These are phyloP conservation scores for Rhododendron simsii DNA, from an alignment of 148 eudicot genomes.

Conservation along the genomic window DNA sequence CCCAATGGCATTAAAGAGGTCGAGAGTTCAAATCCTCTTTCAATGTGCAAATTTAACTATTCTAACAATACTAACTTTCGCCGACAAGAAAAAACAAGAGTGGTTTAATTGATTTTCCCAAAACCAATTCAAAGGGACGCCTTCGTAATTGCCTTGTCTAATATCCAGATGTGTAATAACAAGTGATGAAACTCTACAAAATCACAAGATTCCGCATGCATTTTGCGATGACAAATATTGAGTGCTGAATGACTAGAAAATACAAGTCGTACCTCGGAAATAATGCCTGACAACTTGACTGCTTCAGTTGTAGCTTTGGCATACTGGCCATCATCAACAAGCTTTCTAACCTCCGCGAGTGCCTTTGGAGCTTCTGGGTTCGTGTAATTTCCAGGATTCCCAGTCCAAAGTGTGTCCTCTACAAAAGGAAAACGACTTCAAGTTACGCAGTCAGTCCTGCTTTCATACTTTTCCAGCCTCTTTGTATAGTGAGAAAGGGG, in stretches of 20 bases:
- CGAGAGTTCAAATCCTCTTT: not conserved
- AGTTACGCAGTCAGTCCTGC: not conserved
- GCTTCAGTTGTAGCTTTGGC: slow-evolving; percentile 60
- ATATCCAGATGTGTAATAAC: not conserved
- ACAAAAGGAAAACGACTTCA: slow-evolving; percentile 4
- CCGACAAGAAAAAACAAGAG: not conserved
- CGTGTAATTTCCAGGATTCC: slow-evolving; percentile 62
- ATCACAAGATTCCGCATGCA: not conserved
- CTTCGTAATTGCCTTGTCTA: not conserved
- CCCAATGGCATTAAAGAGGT: not conserved
- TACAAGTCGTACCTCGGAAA: slow-evolving; percentile 39
- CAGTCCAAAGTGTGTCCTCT: slow-evolving; percentile 97
- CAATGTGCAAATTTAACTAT: not conserved
- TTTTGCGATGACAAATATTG: not conserved
- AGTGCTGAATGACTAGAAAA: not conserved
- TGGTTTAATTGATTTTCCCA: not conserved
- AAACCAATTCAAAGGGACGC: not conserved
- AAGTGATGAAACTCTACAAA: not conserved
- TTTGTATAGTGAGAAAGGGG: not conserved
- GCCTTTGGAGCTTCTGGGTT: slow-evolving; percentile 49
- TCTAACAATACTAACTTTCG: too few species aligned
- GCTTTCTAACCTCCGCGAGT: slow-evolving; percentile 53
- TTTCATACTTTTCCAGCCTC: not conserved
- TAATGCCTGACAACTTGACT: slow-evolving; percentile 42
- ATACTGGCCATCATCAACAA: slow-evolving; percentile 64